Percentiles rank a stretch among this genome's conserved stretches.
Conservation (phyloP, 1,139 yeast species). For the Yarrowia galli region DNA sequence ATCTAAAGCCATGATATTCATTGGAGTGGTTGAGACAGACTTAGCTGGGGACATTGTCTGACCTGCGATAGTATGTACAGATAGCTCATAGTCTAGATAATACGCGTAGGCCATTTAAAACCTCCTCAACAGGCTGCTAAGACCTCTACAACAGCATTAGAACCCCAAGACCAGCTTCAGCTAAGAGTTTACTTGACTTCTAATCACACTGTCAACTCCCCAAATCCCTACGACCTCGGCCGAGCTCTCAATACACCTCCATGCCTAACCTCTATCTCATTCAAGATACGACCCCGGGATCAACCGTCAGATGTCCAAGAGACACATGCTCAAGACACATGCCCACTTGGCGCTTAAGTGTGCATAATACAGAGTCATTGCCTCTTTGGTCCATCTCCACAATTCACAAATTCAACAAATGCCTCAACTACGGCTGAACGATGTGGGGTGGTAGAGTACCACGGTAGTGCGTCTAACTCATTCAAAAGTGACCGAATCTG, state of each 20-base stretch:
- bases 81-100: too few relatives aligned
- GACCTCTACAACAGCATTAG: too few relatives aligned
- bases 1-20: neutral
- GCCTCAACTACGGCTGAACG: constrained; percentile 23
- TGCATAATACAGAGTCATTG: neutral
- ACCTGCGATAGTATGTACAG: too few relatives aligned
- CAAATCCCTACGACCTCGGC: neutral
- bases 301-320: neutral
- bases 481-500: neutral
- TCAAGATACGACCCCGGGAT: neutral
- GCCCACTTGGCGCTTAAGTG: neutral
- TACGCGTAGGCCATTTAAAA: too few relatives aligned
- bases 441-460: neutral
- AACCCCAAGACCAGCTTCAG: neutral
- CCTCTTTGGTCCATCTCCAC: constrained; percentile 13
- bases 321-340: neutral
- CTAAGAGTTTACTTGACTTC: too few relatives aligned
- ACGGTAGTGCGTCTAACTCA: too few relatives aligned
- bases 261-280: neutral
- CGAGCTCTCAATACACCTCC: neutral
- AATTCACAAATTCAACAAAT: neutral
- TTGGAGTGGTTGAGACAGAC: too few relatives aligned
- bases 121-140: too few relatives aligned
- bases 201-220: too few relatives aligned
- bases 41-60: too few relatives aligned